A percentile compares a stretch with the other conserved stretches of the same genome.
phyloP scores from a whole-genome alignment of 305 asterid genomes.

The Rubia balearica region DNA sequence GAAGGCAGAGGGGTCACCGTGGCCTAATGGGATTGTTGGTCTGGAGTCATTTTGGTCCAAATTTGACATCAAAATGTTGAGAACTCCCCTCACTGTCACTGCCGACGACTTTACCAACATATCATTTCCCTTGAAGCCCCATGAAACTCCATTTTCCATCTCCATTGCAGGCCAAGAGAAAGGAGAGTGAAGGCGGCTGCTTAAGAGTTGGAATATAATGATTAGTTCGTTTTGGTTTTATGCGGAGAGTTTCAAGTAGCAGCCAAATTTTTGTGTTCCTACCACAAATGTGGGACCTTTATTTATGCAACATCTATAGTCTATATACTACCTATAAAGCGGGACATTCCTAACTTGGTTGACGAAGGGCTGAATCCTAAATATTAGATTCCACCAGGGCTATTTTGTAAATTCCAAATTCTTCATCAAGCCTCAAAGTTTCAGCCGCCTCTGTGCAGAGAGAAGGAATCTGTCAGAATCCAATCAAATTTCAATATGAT shows the following conservation, averaged over 20 bases:
- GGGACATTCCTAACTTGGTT: too few relatives aligned
- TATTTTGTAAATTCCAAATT: too few relatives aligned
- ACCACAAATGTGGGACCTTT: background rate
- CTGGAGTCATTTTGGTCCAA: constrained; percentile 19
- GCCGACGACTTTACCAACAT: constrained; percentile 14
- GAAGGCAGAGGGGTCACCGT: constrained; percentile 33
- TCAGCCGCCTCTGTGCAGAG: too few relatives aligned
- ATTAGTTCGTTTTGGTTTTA: background rate
- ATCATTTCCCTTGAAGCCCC: constrained; percentile 21
- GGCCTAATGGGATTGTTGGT: constrained; percentile 25
- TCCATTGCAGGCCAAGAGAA: background rate
- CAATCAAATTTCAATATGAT: too few relatives aligned
- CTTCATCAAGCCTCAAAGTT: too few relatives aligned
- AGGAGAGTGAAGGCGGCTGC: background rate
- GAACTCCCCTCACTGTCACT: constrained; percentile 17
- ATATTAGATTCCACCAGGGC: too few relatives aligned
- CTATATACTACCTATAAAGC: too few relatives aligned
- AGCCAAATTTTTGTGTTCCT: background rate
- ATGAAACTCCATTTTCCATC: constrained; percentile 13
- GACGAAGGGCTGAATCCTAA: too few relatives aligned
- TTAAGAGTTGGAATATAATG: background rate
- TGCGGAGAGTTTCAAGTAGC: background rate
- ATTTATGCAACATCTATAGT: too few relatives aligned
- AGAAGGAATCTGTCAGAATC: too few relatives aligned
- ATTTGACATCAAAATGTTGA: constrained; percentile 16